Percentiles rank a stretch among this genome's conserved stretches.
Evolutionary conservation across 805 yeast species (phyloP).

Genomic region (Nakazawaea ambrosiae): DNA sequence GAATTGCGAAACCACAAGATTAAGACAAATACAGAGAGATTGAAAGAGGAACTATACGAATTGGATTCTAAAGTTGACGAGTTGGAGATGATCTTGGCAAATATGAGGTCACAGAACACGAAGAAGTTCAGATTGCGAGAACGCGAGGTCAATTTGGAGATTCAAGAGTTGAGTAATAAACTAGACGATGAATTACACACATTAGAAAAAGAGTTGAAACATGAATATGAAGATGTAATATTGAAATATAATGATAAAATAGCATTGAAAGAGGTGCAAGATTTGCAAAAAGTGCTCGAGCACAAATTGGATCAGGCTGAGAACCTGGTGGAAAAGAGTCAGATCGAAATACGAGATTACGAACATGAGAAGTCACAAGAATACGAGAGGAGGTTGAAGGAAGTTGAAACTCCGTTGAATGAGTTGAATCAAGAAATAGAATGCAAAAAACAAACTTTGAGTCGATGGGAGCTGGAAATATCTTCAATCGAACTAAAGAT

Average conservation of each 20-base stretch:
- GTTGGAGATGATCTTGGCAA: conserved; percentile 6
- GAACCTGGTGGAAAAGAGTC: too few species aligned
- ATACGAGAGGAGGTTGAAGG: not conserved
- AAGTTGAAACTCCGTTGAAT: conserved; percentile 1
- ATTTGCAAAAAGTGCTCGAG: conserved; percentile 1
- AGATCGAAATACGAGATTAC: not conserved
- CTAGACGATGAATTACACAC: conserved; percentile 17
- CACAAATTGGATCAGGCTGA: not conserved
- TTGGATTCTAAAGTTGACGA: conserved; percentile 12
- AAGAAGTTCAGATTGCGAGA: conserved; percentile 12
- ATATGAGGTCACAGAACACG: conserved; percentile 7
- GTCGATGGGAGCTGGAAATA: not conserved
- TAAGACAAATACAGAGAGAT: conserved; percentile 19
- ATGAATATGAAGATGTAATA: conserved; percentile 8
- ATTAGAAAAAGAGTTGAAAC: conserved; percentile 14
- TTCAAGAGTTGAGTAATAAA: conserved; percentile 12
- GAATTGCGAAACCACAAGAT: conserved; percentile 14
- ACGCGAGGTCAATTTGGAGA: conserved; percentile 11
- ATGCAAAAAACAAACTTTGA: too few species aligned
- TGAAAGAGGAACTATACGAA: conserved; percentile 19
- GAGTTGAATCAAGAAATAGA: not conserved
- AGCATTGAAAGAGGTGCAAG: not conserved
- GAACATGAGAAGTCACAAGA: not conserved
- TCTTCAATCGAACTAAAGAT: not conserved
- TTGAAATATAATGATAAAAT: conserved; percentile 9